Conservation (phyloP, 495 filamentous ascomycete genomes). For the Delitschia confertaspora region DNA sequence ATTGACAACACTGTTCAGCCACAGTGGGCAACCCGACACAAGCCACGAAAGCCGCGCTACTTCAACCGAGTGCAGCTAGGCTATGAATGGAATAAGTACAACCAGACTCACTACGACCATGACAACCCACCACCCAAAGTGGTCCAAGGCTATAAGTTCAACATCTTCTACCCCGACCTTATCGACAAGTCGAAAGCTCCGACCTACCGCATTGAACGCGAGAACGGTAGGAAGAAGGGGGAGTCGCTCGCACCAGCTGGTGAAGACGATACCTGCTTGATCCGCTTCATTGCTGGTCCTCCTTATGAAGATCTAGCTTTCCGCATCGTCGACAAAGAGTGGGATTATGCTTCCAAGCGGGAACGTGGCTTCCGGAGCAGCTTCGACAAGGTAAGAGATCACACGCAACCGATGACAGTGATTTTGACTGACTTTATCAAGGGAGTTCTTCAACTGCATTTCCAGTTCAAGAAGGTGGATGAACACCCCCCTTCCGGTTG, state of each 20-base stretch:
- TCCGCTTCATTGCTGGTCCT: conserved; percentile 89
- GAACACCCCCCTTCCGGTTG: neutral
- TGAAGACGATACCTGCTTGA: conserved; percentile 94
- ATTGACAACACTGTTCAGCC: conserved; percentile 56
- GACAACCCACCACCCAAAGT: conserved; percentile 97
- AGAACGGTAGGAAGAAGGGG: conserved; percentile 77
- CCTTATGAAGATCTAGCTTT: conserved; percentile 98
- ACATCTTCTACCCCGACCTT: conserved; percentile 98
- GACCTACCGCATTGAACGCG: conserved; percentile 88
- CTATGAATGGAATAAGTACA: conserved; percentile 99
- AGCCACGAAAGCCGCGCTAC: conserved; percentile 88
- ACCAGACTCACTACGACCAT: conserved; percentile 98
- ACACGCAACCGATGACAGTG: neutral
- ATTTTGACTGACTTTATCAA: conserved; percentile 34
- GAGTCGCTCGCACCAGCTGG: conserved; percentile 93
- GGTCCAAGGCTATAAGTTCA: conserved; percentile 98
- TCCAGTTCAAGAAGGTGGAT: conserved; percentile 84
- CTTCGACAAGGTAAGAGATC: conserved; percentile 82
- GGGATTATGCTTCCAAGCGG: conserved; percentile 94
- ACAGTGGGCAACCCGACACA: conserved; percentile 82
- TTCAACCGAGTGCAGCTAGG: conserved; percentile 99
- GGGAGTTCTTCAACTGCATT: conserved; percentile 95
- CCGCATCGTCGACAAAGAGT: conserved; percentile 96
- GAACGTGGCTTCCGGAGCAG: conserved; percentile 93
- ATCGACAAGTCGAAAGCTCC: conserved; percentile 92